phyloP scores from a whole-genome alignment of 192 early-diverging fungal genomes.

The Dissophora globulifera region DNA sequence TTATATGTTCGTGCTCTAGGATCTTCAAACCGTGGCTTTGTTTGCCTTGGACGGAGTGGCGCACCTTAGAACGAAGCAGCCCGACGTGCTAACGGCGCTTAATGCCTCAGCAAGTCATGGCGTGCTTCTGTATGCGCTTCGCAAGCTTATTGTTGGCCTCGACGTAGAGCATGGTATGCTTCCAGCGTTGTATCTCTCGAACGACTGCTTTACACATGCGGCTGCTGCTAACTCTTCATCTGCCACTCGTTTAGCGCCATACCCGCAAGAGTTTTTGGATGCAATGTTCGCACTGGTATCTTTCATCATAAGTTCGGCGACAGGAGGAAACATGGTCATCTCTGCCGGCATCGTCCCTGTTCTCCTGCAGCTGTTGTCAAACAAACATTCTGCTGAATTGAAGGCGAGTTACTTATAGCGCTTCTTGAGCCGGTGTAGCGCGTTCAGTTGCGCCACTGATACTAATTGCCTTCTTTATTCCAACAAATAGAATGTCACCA shows the following conservation, averaged over 20 bases:
- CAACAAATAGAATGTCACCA: slow-evolving; percentile 66
- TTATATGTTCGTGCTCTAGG: slow-evolving; percentile 46
- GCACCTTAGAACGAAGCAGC: slow-evolving; percentile 77
- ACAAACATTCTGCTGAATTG: slow-evolving; percentile 66
- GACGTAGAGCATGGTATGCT: slow-evolving; percentile 51
- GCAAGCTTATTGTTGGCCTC: slow-evolving; percentile 71
- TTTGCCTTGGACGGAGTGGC: slow-evolving; percentile 87
- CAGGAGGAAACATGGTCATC: slow-evolving; percentile 90
- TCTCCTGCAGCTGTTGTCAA: slow-evolving; percentile 76
- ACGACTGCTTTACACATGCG: too few species aligned
- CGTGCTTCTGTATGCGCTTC: slow-evolving; percentile 82
- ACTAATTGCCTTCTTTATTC: not conserved
- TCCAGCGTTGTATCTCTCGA: not conserved
- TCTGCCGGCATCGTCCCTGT: slow-evolving; percentile 90
- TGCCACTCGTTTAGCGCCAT: slow-evolving; percentile 55
- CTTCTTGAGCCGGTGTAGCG: not conserved
- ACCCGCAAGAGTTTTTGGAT: slow-evolving; percentile 82
- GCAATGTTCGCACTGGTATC: slow-evolving; percentile 83
- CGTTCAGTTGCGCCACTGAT: not conserved
- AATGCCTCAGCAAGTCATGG: slow-evolving; percentile 96
- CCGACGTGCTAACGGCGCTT: slow-evolving; percentile 85
- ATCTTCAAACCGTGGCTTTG: slow-evolving; percentile 83
- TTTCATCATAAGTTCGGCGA: slow-evolving; percentile 80
- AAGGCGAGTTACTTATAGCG: slow-evolving; percentile 57
- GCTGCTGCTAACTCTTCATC: too few species aligned